Conservation (phyloP, 345 rosid genomes). For the Eucalyptus brandiana region DNA sequence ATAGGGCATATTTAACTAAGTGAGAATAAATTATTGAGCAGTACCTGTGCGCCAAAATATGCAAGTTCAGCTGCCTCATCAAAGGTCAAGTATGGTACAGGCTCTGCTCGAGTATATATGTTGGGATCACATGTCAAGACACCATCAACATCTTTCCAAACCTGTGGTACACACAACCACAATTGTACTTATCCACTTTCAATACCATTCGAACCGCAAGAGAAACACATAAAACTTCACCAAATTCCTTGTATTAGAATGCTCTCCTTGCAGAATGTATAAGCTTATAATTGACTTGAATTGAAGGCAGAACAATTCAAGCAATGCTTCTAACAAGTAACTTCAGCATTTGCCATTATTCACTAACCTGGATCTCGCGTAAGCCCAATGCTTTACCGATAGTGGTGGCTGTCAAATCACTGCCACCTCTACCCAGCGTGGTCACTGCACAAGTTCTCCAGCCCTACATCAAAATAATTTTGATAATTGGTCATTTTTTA, state of each 20-base stretch:
- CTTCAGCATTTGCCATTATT: not conserved
- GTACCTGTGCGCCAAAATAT: constrained; percentile 97
- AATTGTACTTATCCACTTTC: not conserved
- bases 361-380: constrained; percentile 87
- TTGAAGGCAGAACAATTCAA: not conserved
- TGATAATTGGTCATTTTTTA: not conserved
- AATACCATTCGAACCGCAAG: not conserved
- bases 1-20: not conserved
- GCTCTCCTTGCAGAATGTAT: not conserved
- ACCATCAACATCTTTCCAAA: constrained; percentile 99
- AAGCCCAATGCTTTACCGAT: constrained; percentile 93
- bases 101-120: constrained; percentile 59
- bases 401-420: constrained; percentile 98
- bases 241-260: not conserved
- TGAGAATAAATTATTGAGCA: not conserved
- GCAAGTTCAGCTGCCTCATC: constrained; percentile 99
- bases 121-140: constrained; percentile 98
- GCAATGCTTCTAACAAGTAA: not conserved
- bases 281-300: not conserved
- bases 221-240: not conserved
- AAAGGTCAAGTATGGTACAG: constrained; percentile 85
- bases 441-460: constrained; percentile 93
- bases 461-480: constrained; percentile 35
- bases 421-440: constrained; percentile 96
- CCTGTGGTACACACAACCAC: constrained; percentile 26